Percentiles rank a stretch among this genome's conserved stretches.
Evolutionary conservation across 352 stramenopile genomes (phyloP).

Genomic region (Phytophthora aleatoria): DNA sequence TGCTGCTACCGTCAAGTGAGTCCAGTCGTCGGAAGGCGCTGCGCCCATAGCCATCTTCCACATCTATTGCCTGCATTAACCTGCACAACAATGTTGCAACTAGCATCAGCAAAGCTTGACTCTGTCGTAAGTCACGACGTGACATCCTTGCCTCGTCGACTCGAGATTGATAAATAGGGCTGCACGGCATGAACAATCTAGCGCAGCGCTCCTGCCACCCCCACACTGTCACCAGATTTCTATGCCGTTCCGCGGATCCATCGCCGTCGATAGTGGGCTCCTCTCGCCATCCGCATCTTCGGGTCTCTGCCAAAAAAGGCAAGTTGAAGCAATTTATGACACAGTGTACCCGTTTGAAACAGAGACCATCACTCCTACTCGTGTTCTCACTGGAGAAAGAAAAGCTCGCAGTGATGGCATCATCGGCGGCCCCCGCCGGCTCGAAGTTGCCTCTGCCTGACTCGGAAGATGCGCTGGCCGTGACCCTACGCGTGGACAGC

Average conservation of each 20-base stretch:
- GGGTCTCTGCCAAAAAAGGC: conserved; percentile 11
- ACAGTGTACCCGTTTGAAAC: conserved; percentile 12
- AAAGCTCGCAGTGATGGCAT: conserved; percentile 15
- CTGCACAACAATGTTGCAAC: conserved; percentile 10
- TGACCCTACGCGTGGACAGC: conserved; percentile 34
- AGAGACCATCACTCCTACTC: conserved; percentile 14
- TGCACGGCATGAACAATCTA: conserved; percentile 2
- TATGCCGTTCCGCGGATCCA: conserved; percentile 24
- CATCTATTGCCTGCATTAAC: conserved; percentile 8
- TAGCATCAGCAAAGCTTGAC: conserved; percentile 11
- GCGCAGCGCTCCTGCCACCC: not conserved
- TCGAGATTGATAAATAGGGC: conserved; percentile 24
- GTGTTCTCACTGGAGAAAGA: conserved; percentile 1
- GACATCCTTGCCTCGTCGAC: conserved; percentile 16
- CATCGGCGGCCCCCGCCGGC: conserved; percentile 12
- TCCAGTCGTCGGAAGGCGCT: conserved; percentile 4
- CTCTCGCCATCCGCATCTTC: conserved; percentile 9
- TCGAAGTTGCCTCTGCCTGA: conserved; percentile 3
- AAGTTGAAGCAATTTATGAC: conserved; percentile 12
- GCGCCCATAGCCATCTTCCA: not conserved
- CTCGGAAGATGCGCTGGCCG: conserved; percentile 22
- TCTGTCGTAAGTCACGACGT: conserved; percentile 16
- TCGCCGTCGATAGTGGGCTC: conserved; percentile 11
- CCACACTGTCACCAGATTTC: conserved; percentile 24
- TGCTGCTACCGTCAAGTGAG: conserved; percentile 1